Base-by-base conservation (phyloP, 805 yeast species). In the Metschnikowia proteae region DNA sequence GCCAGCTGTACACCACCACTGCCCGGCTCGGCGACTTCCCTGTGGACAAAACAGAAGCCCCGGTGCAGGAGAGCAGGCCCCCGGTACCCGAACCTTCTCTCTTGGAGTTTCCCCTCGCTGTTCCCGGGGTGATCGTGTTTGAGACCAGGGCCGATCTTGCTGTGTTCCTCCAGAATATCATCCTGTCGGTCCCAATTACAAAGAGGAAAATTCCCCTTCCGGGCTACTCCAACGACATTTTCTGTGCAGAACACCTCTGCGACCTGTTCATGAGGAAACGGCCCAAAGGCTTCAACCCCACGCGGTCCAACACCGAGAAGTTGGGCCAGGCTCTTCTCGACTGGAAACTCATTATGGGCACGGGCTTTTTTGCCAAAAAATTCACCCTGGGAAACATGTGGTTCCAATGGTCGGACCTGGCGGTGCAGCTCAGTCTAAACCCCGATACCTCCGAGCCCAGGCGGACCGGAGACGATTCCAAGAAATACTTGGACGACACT, bases 351-450 rank as follows among this genome's bases (percentile, higher is more conserved):
- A 51, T 71, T 5, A 50, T 57, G 0, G 65, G 68, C 1, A 63
- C 70, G 3, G 66, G 69, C 3, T 56, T 71, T 37, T 57, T 72
- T 39, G 58, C 64, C 5, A 65, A 57, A 47, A 70, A 68, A 52
- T 73, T 73, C 53, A 69, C 58, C 46, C 67, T 72, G 47, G 75
- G 71, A 47, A 69, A 68, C 3, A 64, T 70, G 71, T 71, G 75
- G 75, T 70, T 70, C 41, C 77, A 73, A 53, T 73, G 76, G 76
- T 58, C 73, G 1, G 72, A 67, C 25, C 48, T 61, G 40, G 69
- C 74, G 5, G 25, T 57, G 3, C 57, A 46, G 23, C 50, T 45
- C 4, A 17, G 38, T 4, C 49, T 27, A n/a, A 40, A 31, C 9
- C 28, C 33, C 22, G 35, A 29, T 11, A 38, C 1, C 35, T 11